phyloP scores from a whole-genome alignment of 140 eudicot genomes.

The Senecio squalidus region DNA sequence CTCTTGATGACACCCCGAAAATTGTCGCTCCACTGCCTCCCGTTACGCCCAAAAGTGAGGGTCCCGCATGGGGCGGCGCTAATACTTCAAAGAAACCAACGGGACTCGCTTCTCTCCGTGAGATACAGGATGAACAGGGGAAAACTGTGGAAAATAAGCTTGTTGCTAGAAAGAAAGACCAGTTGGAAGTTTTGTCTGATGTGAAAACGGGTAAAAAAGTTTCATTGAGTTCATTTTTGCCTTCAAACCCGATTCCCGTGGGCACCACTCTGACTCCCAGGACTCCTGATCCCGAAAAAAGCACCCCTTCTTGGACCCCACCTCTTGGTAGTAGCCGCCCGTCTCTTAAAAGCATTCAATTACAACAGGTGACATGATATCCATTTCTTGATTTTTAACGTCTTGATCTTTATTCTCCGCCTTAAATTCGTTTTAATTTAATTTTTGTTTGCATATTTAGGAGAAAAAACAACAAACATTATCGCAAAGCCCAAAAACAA shows the following conservation, averaged over 20 bases:
- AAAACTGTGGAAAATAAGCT: conserved; percentile 33
- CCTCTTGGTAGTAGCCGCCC: conserved; percentile 68
- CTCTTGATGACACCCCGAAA: conserved; percentile 76
- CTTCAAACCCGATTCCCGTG: conserved; percentile 75
- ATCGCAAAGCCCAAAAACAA: conserved; percentile 81
- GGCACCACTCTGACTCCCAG: conserved; percentile 40
- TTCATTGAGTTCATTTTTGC: conserved; percentile 54
- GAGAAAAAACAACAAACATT: conserved; percentile 55
- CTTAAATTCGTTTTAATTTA: not conserved
- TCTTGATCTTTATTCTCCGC: not conserved
- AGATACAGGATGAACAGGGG: conserved; percentile 79
- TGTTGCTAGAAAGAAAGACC: conserved; percentile 36
- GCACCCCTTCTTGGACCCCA: conserved; percentile 96
- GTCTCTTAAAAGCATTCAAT: conserved; percentile 82
- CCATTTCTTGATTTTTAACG: not conserved
- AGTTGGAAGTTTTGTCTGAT: conserved; percentile 39
- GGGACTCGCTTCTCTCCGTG: conserved; percentile 75
- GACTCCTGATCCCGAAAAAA: conserved; percentile 56
- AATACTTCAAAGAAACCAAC: conserved; percentile 46
- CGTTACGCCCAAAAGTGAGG: conserved; percentile 62
- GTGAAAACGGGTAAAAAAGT: conserved; percentile 48
- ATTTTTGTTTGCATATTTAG: conserved; percentile 18
- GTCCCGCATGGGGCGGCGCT: conserved; percentile 95
- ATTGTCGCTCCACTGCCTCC: conserved; percentile 46
- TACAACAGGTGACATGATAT: conserved; percentile 64